phyloP scores from a whole-genome alignment of 2,329 filamentous ascomycete genomes.

The Orbilia oligospora region DNA sequence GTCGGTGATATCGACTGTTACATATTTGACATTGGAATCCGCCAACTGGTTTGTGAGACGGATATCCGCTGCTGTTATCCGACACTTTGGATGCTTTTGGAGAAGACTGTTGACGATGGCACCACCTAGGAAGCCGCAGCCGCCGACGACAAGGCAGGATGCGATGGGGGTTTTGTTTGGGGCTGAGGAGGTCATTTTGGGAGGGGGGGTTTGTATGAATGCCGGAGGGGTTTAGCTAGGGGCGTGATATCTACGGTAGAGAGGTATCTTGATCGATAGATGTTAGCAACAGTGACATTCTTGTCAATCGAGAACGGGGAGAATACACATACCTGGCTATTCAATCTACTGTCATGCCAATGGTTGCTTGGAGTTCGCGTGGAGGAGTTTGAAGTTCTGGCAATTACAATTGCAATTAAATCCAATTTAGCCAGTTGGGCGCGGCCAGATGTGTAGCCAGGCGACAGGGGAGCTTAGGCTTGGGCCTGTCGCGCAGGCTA shows the following conservation, averaged over 20 bases:
- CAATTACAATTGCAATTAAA: too few species aligned
- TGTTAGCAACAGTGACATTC: not conserved
- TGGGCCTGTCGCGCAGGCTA: not conserved
- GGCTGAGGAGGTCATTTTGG: slow-evolving; percentile 27
- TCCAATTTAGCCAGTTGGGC: slow-evolving; percentile 54
- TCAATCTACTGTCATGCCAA: not conserved
- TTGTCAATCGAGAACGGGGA: not conserved
- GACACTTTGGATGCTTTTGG: slow-evolving; percentile 72
- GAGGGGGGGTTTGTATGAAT: not conserved
- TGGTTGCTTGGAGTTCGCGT: not conserved
- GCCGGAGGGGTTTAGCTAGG: not conserved
- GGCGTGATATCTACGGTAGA: too few species aligned
- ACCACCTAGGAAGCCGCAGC: slow-evolving; percentile 86
- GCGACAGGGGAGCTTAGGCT: slow-evolving; percentile 17
- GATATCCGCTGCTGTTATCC: slow-evolving; percentile 80
- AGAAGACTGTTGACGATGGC: slow-evolving; percentile 83
- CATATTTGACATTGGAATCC: slow-evolving; percentile 75
- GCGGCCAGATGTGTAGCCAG: too few species aligned
- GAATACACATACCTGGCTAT: slow-evolving; percentile 11
- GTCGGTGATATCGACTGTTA: slow-evolving; percentile 84
- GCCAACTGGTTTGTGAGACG: slow-evolving; percentile 77
- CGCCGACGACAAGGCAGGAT: slow-evolving; percentile 78
- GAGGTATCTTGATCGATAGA: not conserved
- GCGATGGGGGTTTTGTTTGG: slow-evolving; percentile 51
- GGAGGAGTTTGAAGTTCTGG: not conserved